Evolutionary conservation across 169 alveolate species (phyloP).

Genomic region (Cryptosporidium tyzzeri): DNA sequence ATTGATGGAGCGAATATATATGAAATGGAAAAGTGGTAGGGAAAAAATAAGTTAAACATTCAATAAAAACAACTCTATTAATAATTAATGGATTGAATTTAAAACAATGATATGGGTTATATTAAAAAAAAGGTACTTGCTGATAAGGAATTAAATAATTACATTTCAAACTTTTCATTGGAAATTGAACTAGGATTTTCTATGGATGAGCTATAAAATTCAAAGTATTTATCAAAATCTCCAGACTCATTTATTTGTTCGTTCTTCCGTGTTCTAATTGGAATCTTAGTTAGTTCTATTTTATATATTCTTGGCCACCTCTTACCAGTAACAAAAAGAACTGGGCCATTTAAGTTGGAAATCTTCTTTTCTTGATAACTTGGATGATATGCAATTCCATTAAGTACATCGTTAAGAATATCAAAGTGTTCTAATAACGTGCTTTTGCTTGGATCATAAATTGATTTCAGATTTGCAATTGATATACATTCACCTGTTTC

Average conservation of each 20-base stretch:
- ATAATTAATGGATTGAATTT: background rate
- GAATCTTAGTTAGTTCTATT: slow-evolving; percentile 17
- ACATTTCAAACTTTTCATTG: background rate
- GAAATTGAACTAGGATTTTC: background rate
- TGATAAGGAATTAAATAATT: background rate
- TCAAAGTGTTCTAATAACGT: slow-evolving; percentile 30
- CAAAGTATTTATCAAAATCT: slow-evolving; percentile 10
- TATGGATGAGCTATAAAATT: background rate
- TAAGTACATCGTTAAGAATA: slow-evolving; percentile 53
- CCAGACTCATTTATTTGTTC: background rate
- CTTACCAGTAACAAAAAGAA: slow-evolving; percentile 68
- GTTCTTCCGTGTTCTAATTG: background rate
- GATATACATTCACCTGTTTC: slow-evolving; percentile 52
- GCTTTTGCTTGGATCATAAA: slow-evolving; percentile 54
- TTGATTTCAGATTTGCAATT: slow-evolving; percentile 25
- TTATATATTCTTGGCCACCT: slow-evolving; percentile 73
- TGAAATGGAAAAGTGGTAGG: slow-evolving; percentile 19
- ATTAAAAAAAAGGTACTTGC: background rate
- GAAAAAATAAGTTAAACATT: background rate
- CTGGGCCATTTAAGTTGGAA: slow-evolving; percentile 6
- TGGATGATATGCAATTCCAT: slow-evolving; percentile 72
- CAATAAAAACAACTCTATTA: background rate
- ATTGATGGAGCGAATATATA: slow-evolving; percentile 49
- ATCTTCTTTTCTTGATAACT: slow-evolving; percentile 7
- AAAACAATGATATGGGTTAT: background rate